Percentiles rank a stretch among this genome's conserved stretches.
These are phyloP conservation scores for Gilbertella persicaria DNA, from an alignment of 371 early-diverging fungal genomes.

Conservation along the genomic window DNA sequence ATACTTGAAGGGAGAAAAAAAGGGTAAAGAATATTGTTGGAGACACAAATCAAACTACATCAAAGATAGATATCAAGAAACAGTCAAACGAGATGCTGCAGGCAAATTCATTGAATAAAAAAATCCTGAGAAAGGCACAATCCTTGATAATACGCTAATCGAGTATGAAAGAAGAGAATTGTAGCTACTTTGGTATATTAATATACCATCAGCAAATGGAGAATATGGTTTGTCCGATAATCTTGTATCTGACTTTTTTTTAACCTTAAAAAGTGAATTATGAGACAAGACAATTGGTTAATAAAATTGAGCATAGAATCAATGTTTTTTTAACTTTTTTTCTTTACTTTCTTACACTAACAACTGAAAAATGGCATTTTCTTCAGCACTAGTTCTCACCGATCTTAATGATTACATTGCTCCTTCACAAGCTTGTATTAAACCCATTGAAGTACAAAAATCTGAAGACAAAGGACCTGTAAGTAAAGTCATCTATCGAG, in stretches of 20 bases:
- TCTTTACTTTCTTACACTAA: slow-evolving; percentile 12
- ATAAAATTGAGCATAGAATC: neutral
- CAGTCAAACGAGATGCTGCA: slow-evolving; percentile 1
- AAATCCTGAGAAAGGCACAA: no score
- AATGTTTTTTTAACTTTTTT: neutral
- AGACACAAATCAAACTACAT: slow-evolving; percentile 24
- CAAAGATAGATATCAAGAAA: slow-evolving; percentile 6
- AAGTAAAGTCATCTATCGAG: slow-evolving; percentile 18
- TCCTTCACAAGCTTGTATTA: slow-evolving; percentile 95
- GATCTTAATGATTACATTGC: slow-evolving; percentile 96
- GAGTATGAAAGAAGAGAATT: no score
- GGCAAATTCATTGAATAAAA: slow-evolving; percentile 6
- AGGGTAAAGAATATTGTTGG: slow-evolving; percentile 20
- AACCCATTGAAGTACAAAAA: slow-evolving; percentile 84
- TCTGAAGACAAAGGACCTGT: slow-evolving; percentile 48
- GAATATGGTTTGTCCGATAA: no score
- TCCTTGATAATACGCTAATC: no score
- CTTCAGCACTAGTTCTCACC: slow-evolving; percentile 78
- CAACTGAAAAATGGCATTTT: slow-evolving; percentile 63
- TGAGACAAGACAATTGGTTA: neutral
- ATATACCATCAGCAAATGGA: no score
- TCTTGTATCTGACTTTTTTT: no score
- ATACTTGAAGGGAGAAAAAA: slow-evolving; percentile 46
- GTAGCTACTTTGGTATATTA: no score
- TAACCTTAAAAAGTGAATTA: no score